These are phyloP conservation scores for Elaeis guineensis DNA, from an alignment of 176 grass and related monocot species.

Conservation along the genomic window DNA sequence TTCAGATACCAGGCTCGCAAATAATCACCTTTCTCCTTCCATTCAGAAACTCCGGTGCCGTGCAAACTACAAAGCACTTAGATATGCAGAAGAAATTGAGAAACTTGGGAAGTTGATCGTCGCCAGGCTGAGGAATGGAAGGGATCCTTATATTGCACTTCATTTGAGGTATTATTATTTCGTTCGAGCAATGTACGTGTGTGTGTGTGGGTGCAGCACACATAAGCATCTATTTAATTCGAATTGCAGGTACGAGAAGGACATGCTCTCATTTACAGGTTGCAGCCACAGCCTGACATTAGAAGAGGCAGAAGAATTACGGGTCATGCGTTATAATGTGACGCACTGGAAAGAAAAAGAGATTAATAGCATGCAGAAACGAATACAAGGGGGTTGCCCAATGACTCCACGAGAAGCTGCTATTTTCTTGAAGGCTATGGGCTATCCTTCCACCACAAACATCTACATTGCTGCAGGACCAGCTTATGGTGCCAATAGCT, in stretches of 20 bases:
- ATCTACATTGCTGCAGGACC: conserved; percentile 71
- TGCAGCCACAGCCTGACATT: conserved; percentile 56
- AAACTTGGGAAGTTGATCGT: conserved; percentile 34
- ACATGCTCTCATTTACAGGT: conserved; percentile 72
- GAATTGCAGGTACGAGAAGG: conserved; percentile 61
- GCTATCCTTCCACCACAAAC: conserved; percentile 49
- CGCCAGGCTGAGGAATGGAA: conserved; percentile 31
- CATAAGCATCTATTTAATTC: background rate
- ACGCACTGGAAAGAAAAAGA: conserved; percentile 75
- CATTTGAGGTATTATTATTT: conserved; percentile 44
- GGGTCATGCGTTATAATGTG: conserved; percentile 44
- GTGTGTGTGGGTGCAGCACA: no score
- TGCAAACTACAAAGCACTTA: conserved; percentile 56
- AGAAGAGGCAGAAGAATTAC: conserved; percentile 42
- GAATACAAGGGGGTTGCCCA: conserved; percentile 49
- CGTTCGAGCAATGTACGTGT: no score
- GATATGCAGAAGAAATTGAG: conserved; percentile 45
- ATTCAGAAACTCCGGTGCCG: conserved; percentile 60
- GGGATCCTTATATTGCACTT: conserved; percentile 52
- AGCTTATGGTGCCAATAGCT: conserved; percentile 45
- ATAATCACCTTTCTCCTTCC: conserved; percentile 50
- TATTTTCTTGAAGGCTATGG: conserved; percentile 67
- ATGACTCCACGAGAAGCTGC: conserved; percentile 74
- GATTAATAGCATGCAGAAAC: conserved; percentile 49
- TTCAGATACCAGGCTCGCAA: conserved; percentile 57